These are phyloP conservation scores for Aphanomyces invadans DNA, from an alignment of 352 stramenopile genomes.

Conservation along the genomic window DNA sequence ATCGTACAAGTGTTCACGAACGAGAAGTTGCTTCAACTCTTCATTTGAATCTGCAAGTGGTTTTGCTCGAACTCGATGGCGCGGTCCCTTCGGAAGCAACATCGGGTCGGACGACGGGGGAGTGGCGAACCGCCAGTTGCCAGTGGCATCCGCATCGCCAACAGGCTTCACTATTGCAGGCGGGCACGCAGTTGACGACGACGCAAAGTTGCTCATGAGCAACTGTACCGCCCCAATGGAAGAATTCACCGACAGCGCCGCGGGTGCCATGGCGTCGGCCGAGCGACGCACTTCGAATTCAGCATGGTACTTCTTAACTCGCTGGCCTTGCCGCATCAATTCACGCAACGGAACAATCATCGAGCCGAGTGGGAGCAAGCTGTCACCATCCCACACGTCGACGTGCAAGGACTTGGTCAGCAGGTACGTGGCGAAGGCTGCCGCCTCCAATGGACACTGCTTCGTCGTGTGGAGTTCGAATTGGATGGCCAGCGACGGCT, in stretches of 20 bases:
- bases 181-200: conserved; percentile 11
- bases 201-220: conserved; percentile 82
- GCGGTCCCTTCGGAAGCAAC: conserved; percentile 23
- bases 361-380: conserved; percentile 82
- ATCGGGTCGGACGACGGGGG: not conserved
- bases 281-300: conserved; percentile 48
- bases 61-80: conserved; percentile 64
- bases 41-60: conserved; percentile 64
- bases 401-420: conserved; percentile 77
- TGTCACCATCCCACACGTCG: conserved; percentile 91
- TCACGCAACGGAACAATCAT: conserved; percentile 77
- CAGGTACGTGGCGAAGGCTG: conserved; percentile 82
- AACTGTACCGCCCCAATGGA: conserved; percentile 68
- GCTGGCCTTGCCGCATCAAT: conserved; percentile 84
- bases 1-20: conserved; percentile 56
- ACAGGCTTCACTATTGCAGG: conserved; percentile 15
- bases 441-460: conserved; percentile 55
- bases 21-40: conserved; percentile 56
- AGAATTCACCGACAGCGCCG: not conserved
- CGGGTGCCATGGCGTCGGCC: conserved; percentile 16
- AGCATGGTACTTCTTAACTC: conserved; percentile 83
- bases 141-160: not conserved
- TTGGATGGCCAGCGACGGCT: conserved; percentile 59
- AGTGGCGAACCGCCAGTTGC: conserved; percentile 27
- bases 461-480: conserved; percentile 66